Evolutionary conservation across 305 asterid species (phyloP).

Genomic region (Solanum hybrid): DNA sequence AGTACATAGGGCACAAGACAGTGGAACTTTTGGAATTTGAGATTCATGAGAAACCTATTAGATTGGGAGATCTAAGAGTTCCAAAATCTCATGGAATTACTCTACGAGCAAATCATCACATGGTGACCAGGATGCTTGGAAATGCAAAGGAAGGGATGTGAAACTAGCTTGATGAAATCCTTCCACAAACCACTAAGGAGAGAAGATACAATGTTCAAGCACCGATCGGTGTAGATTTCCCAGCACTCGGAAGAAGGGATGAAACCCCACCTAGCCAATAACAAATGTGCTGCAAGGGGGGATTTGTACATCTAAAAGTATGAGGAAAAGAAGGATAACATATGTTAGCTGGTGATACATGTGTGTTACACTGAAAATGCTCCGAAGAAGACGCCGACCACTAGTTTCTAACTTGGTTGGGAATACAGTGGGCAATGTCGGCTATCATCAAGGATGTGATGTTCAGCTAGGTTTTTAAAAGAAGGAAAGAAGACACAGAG

Average conservation of each 20-base stretch:
- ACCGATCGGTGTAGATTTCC: neutral
- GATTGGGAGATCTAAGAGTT: neutral
- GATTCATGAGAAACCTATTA: neutral
- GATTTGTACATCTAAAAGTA: neutral
- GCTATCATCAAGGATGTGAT: neutral
- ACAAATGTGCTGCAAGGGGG: neutral
- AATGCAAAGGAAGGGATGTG: neutral
- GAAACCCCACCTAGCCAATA: neutral
- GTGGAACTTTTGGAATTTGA: neutral
- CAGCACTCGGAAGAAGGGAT: neutral
- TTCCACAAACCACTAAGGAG: neutral
- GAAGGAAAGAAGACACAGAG: neutral
- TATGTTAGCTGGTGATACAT: neutral
- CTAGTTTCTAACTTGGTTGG: neutral
- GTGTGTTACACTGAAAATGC: neutral
- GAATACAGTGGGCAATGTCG: neutral
- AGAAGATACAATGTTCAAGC: neutral
- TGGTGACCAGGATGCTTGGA: neutral
- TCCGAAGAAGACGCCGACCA: neutral
- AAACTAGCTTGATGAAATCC: neutral
- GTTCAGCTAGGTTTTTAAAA: neutral
- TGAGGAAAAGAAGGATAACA: neutral
- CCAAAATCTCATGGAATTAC: neutral
- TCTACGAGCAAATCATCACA: neutral
- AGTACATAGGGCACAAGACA: neutral